phyloP scores from a whole-genome alignment of 129 eudicot genomes.

The Calendula officinalis region DNA sequence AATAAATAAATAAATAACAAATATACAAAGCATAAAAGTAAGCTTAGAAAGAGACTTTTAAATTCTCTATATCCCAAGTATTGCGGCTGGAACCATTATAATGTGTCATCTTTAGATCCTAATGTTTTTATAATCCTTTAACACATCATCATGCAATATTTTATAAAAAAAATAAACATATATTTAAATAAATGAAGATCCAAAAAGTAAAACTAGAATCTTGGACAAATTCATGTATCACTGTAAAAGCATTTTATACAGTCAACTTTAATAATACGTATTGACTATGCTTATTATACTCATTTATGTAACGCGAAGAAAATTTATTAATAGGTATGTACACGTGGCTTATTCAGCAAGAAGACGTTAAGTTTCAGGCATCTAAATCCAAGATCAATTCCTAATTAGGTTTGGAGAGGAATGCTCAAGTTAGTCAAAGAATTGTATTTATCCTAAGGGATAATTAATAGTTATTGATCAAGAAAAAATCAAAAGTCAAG shows the following conservation, averaged over 20 bases:
- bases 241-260: not conserved
- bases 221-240: slow-evolving; percentile 31
- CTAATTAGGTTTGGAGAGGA: slow-evolving; percentile 51
- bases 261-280: not conserved
- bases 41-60: slow-evolving; percentile 36
- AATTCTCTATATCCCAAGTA: slow-evolving; percentile 31
- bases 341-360: slow-evolving; percentile 26
- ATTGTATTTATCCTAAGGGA: too few species aligned
- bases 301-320: not conserved
- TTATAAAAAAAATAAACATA: slow-evolving; percentile 19
- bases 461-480: too few species aligned
- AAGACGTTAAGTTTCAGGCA: slow-evolving; percentile 55
- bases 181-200: slow-evolving; percentile 24
- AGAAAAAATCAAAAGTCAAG: too few species aligned
- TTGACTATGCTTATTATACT: not conserved
- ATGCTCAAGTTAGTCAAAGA: too few species aligned
- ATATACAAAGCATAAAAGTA: slow-evolving; percentile 20
- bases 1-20: too few species aligned
- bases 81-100: slow-evolving; percentile 38
- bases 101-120: slow-evolving; percentile 29
- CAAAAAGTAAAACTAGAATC: slow-evolving; percentile 32
- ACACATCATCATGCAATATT: slow-evolving; percentile 28
- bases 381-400: slow-evolving; percentile 81
- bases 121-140: slow-evolving; percentile 23
- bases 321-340: not conserved